Base-by-base conservation (phyloP, 2,329 filamentous ascomycete species). In the Stagonosporopsis cucurbitacearum region DNA sequence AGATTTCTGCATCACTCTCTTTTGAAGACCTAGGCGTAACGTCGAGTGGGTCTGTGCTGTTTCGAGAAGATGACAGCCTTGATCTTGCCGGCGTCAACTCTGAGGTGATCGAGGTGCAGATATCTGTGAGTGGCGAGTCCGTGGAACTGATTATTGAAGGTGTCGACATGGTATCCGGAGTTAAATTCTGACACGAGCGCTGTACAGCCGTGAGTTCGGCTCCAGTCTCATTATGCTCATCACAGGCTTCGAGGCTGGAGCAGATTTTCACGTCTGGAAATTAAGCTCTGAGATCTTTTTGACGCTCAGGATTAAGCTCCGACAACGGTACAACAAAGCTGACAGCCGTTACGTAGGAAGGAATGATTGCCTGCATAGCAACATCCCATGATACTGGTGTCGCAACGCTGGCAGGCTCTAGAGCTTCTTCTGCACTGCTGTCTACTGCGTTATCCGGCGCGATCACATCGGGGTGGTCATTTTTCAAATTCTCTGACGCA, bases 221-320 rank as follows among this genome's bases (percentile, higher is more conserved):
- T 20, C 25, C 25, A 19, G 11, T 7, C 19, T 26, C 17, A 11
- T 20, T 9, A 6, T 23, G 15, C 17, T 19, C 2, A 17, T 44
- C 15, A 13, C 4, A 2, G 20, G 20, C 5, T 8, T 22, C 30
- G 13, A 15, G 4, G 30, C 12, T 15, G 3, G 26, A 32, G 6
- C 23, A 3, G n/a, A 49, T 44, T 6, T 11, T 37, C n/a, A 54
- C 45, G 12, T 25, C 40, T 2, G 45, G 51, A 12, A 54, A 54
- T 4, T 33, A 40, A 23, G 7, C 3, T 12, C n/a, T 7, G 15
- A 49, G 6, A 4, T 54, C 39, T 4, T 25, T 22, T n/a, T 22
- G 23, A 15, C 20, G 32, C 8, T 37, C 23, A 15, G 26, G 1
- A 4, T 17, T 47, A 9, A 54, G 11, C n/a, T 49, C 44, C n/a